Evolutionary conservation across 768 basidiomycete genomes (phyloP), one percentile per base, ranked within the genome.

Genomic region (Nidula microcarpa): DNA sequence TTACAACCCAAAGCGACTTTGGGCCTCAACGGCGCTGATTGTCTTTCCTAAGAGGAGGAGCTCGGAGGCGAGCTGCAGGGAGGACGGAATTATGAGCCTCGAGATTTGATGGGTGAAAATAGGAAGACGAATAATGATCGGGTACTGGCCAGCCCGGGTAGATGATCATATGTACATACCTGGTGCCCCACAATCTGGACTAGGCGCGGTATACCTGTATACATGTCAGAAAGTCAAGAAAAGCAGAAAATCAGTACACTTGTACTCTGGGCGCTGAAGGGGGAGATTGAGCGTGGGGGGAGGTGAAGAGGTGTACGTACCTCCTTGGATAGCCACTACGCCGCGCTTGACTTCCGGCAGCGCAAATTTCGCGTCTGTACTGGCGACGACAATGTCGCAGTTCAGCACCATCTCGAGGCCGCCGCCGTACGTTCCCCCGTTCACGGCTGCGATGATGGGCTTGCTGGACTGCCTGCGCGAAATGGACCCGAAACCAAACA

Each of bases 331-430:
- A 10, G 87, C 89, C 33, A 88, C 61, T 6, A 91, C 89, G 0
- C 91, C 91, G 32, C 87, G 77, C 65, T 84, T 87, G 4, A 90
- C 90, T 59, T 92, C 90, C 0, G 88, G 87, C 23, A 91, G 73
- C 4, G 81, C 87, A 56, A 93, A 89, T 52, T 76, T 80, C 2
- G 89, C 84, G 13, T 82, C 79, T 48, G 82, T 74, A 55, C 75
- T 78, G 1, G 90, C 85, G 16, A 92, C 65, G 50, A 91, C 87
- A 30, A 91, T 62, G 61, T 92, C 91, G 55, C 88, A 91, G 57
- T 92, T 93, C 4, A 91, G 59, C 1, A 89, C 57, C 48, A 88
- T 76, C 62, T 87, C 86, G 56, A 80, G 71, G 6, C 84, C 87
- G 1, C 87, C 87, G 34, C 85, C 85, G 46, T 80, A 81, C 0